Evolutionary conservation across 148 eudicot species (phyloP), one percentile per base, ranked within the genome.

Genomic region (Dysphania ambrosioides): DNA sequence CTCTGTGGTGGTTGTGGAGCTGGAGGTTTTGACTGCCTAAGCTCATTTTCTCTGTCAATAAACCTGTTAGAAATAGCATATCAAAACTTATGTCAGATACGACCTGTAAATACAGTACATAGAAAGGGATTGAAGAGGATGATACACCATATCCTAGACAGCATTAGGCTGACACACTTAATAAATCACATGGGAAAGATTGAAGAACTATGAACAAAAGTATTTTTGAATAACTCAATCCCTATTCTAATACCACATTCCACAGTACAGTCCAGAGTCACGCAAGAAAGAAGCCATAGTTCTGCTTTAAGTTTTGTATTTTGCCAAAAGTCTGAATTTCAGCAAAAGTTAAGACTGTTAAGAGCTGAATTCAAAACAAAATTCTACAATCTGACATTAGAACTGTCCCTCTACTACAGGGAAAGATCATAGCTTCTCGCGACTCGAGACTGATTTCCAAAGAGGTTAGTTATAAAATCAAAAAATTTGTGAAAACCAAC

Each of bases 1-100:
- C 95, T 83, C 56, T 84, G 97, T 1, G 90, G 89, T 30, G 88
- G 95, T 79, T 87, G 93, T 24, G 98, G 93, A 66, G 81, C 63
- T 10, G 97, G 82, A 29, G 98, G 97, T 79, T 91, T 91, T 18
- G 97, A 80, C 82, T 87, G 98, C 80, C 98, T 91, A 32, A 94
- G 93, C 81, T 91, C 96, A 60, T 91, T 89, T 72, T 94, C 95
- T 80, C 96, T 89, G 71, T 94, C 95, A 51, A 88, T 82, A 75
- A 88, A 91, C 88, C 98, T 94, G 90, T 81, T 67, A 29, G 18
- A 59, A 24, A 68, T 49, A 13, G 23, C 68, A 47, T 30, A 53
- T 7, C 29, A 18, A 1, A 26, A 21, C 40, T 13, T 10, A 19
- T 38, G 61, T 67, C 30, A 72, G 51, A 26, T 76, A 24, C 12